Base-by-base conservation (phyloP, 805 yeast species). In the Kuraishia ogatae region DNA sequence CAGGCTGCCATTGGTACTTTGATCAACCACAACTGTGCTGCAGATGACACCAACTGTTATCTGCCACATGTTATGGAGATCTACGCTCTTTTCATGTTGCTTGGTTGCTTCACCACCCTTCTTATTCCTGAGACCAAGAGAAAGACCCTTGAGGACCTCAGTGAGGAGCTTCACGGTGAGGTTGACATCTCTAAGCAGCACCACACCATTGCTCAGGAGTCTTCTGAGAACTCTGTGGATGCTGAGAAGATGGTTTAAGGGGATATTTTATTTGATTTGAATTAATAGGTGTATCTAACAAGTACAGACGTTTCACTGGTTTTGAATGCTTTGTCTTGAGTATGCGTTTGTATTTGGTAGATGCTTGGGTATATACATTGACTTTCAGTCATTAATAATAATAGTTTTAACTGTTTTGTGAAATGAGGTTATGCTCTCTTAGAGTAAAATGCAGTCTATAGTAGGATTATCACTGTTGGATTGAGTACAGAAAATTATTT, bases 11-110 rank as follows among this genome's bases (percentile, higher is more conserved):
- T 87, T 62, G 94, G 97, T 79, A 89, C 96, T 60, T 79, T 90
- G 65, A 79, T 85, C 56, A 78, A 87, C 78, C 93, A 87, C 71
- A 79, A 82, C 59, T 90, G 96, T 82, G 74, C 89, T 43, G 72
- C 74, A 53, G 78, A 77, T 56, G 69, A 80, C 57, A 64, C 63
- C 47, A 81, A 83, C 75, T 89, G 96, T 83, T 89, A 82, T 85
- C 80, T 89, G 71, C 89, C 90, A 50, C 96, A 90, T 63, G 96
- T 90, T 61, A 89, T 90, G 96, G 91, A 90, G 76, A 89, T 90
- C 69, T 90, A 87, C 70, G 96, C 97, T 21, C 77, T 90, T 55
- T 90, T 90, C 81, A 90, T 90, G 97, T 78, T 90, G 73, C 62
- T 84, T 53, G 97, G 97, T 77, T 63, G 82, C 62, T 72, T 78